These are phyloP conservation scores for Adiantum capillusveneris DNA, from an alignment of 75 land plant genomes.

Conservation along the genomic window DNA sequence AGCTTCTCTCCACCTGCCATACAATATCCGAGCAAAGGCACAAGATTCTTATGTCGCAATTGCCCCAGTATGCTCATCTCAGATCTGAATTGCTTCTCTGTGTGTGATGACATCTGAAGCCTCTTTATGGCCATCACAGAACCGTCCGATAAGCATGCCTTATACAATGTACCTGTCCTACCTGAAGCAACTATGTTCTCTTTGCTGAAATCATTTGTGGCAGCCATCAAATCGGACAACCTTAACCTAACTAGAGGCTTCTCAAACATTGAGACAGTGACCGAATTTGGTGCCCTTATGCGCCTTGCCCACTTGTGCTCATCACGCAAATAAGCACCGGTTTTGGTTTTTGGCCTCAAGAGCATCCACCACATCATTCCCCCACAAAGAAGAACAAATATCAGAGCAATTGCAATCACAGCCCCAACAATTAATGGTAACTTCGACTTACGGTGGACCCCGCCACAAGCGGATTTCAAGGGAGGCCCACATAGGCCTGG, in stretches of 20 bases:
- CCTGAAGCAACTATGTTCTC: conserved; percentile 55
- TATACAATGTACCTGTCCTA: conserved; percentile 75
- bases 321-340: conserved; percentile 14
- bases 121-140: conserved; percentile 75
- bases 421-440: conserved; percentile 20
- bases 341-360: conserved; percentile 18
- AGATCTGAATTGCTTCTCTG: conserved; percentile 63
- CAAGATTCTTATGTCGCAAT: conserved; percentile 63
- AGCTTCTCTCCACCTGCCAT: conserved; percentile 70
- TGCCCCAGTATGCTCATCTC: conserved; percentile 78
- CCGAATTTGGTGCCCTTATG: conserved; percentile 30
- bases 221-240: conserved; percentile 74
- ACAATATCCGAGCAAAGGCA: conserved; percentile 85
- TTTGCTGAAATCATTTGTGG: conserved; percentile 66
- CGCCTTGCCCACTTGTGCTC: conserved; percentile 50
- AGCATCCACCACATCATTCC: conserved; percentile 54
- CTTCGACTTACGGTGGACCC: conserved; percentile 19
- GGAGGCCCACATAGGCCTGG: conserved; percentile 60
- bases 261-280: conserved; percentile 81
- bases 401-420: conserved; percentile 34
- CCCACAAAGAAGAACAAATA: conserved; percentile 16
- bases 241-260: conserved; percentile 67
- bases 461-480: conserved; percentile 31
- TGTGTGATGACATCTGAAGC: conserved; percentile 53
- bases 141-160: conserved; percentile 64